phyloP scores from a whole-genome alignment of 106 monocot genomes.

The Dioscorea alata region DNA sequence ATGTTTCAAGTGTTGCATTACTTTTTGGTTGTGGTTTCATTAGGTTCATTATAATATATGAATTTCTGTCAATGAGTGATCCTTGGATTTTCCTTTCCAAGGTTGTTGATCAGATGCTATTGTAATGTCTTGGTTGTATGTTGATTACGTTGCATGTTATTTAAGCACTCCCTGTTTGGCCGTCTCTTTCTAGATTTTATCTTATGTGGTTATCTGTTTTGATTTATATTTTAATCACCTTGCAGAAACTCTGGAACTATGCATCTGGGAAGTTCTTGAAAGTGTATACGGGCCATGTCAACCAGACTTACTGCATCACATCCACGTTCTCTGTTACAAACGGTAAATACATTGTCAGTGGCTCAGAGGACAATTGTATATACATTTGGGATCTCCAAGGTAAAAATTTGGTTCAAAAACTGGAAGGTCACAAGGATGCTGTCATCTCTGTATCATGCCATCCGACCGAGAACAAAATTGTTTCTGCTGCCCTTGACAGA shows the following conservation, averaged over 20 bases:
- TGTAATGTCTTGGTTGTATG: no score
- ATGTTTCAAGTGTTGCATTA: no score
- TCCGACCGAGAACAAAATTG: slow-evolving; percentile 75
- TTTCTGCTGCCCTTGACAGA: slow-evolving; percentile 70
- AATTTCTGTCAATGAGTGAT: no score
- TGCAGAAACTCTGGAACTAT: slow-evolving; percentile 87
- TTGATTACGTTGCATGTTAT: no score
- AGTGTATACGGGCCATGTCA: slow-evolving; percentile 79
- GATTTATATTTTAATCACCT: slow-evolving; percentile 7
- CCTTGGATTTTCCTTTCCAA: no score
- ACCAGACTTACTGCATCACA: slow-evolving; percentile 64
- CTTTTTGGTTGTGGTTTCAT: no score
- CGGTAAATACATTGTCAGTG: slow-evolving; percentile 88
- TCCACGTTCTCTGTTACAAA: slow-evolving; percentile 90
- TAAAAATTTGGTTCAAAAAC: slow-evolving; percentile 80
- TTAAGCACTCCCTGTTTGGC: no score
- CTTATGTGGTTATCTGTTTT: not conserved
- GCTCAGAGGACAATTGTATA: slow-evolving; percentile 83
- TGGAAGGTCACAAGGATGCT: slow-evolving; percentile 80
- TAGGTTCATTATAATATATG: no score
- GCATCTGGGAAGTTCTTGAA: slow-evolving; percentile 68
- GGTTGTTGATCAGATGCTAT: no score
- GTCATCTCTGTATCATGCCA: slow-evolving; percentile 93
- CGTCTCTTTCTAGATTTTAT: no score
- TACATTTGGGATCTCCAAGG: slow-evolving; percentile 95